phyloP scores from a whole-genome alignment of 2,329 filamentous ascomycete genomes.

The Penicillium brasilianum region DNA sequence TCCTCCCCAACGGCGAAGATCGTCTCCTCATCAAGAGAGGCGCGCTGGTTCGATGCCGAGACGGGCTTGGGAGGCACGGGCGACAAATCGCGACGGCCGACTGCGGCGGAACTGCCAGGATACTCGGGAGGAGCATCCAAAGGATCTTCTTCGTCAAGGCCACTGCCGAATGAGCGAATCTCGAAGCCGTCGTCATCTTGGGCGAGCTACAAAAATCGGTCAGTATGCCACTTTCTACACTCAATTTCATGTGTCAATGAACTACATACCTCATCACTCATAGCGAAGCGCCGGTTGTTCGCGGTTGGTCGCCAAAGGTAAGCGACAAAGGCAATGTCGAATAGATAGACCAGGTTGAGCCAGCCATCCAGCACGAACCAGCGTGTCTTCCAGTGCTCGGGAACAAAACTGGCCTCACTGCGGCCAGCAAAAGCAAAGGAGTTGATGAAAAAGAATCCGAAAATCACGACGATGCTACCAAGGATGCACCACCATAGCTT shows the following conservation, averaged over 20 bases:
- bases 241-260: neutral
- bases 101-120: constrained; percentile 38
- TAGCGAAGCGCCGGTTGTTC: constrained; percentile 96
- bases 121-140: constrained; percentile 44
- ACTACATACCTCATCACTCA: constrained; percentile 83
- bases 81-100: constrained; percentile 43
- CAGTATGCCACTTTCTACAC: constrained; percentile 27
- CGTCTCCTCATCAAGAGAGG: constrained; percentile 83
- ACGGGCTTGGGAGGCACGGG: constrained; percentile 56
- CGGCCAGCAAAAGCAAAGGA: constrained; percentile 91
- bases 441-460: constrained; percentile 98
- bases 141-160: constrained; percentile 67
- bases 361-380: constrained; percentile 98
- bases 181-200: constrained; percentile 99
- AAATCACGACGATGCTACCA: constrained; percentile 89
- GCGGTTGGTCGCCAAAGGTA: constrained; percentile 96
- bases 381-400: constrained; percentile 93
- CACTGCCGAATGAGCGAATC: constrained; percentile 86
- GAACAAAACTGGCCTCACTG: constrained; percentile 85
- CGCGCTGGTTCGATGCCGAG: constrained; percentile 57
- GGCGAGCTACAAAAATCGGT: constrained; percentile 65
- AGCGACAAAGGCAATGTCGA: constrained; percentile 88
- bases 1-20: constrained; percentile 91
- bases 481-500: constrained; percentile 99
- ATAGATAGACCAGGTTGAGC: constrained; percentile 95